Conservation (phyloP, 1,139 yeast species). For the Kluyveromyces sp. region DNA sequence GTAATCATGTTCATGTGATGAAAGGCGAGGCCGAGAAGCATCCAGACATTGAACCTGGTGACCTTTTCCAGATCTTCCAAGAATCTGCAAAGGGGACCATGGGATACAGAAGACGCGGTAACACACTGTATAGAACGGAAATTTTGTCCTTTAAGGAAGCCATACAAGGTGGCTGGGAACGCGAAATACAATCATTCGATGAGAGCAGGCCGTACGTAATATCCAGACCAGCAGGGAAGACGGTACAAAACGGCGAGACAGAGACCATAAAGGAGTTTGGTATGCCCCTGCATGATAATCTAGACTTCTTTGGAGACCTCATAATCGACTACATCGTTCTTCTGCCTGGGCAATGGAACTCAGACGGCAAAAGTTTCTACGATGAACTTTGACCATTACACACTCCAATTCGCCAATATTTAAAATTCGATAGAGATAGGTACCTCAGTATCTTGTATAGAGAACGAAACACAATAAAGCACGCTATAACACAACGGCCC, state of each 20-base stretch:
- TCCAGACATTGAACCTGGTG: constrained; percentile 81
- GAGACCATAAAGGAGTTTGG: constrained; percentile 71
- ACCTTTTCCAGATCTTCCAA: constrained; percentile 51
- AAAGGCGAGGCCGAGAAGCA: constrained; percentile 77
- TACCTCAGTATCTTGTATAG: background rate
- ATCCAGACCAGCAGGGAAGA: constrained; percentile 43
- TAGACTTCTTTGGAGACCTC: constrained; percentile 65
- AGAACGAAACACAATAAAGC: constrained; percentile 1
- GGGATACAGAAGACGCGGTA: constrained; percentile 81
- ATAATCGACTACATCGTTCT: constrained; percentile 63
- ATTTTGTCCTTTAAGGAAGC: constrained; percentile 69
- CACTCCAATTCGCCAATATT: background rate
- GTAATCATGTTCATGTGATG: constrained; percentile 52
- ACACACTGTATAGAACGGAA: constrained; percentile 74
- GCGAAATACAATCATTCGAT: constrained; percentile 63
- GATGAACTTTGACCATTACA: constrained; percentile 9
- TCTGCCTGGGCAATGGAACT: constrained; percentile 19
- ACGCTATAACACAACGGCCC: too few species aligned
- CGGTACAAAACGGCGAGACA: constrained; percentile 58
- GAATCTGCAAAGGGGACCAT: constrained; percentile 52
- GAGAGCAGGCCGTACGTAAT: constrained; percentile 45
- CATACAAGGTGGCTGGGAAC: constrained; percentile 67
- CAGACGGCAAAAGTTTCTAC: constrained; percentile 2
- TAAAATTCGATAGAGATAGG: background rate
- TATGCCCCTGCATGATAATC: constrained; percentile 56